These are phyloP conservation scores for Cordia subcordata DNA, from an alignment of 257 asterid species.

Conservation along the genomic window DNA sequence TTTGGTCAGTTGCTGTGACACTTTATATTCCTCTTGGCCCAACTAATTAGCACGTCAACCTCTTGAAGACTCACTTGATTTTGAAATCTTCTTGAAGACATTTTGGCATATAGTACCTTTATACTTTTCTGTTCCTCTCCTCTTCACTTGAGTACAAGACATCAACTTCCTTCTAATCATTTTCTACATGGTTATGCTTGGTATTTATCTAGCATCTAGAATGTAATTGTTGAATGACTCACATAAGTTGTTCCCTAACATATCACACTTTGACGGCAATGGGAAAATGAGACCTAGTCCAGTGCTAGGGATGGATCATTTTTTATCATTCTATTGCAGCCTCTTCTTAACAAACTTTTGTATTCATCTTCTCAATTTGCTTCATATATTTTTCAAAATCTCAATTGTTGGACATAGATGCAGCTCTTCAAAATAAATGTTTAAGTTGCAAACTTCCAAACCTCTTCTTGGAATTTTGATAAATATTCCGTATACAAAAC, in stretches of 20 bases:
- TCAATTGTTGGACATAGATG: neutral
- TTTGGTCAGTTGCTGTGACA: no score
- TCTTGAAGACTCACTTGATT: no score
- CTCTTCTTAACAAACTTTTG: no score
- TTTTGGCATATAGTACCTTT: neutral
- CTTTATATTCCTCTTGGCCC: neutral
- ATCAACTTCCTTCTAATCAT: neutral
- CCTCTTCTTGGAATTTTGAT: no score
- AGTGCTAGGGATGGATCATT: neutral
- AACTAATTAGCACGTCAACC: neutral
- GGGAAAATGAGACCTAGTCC: neutral
- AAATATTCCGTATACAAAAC: no score
- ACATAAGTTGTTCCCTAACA: no score
- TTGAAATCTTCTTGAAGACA: neutral
- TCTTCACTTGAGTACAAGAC: neutral
- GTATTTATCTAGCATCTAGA: conserved; percentile 2
- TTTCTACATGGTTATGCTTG: neutral
- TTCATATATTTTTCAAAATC: no score
- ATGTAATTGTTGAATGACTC: no score
- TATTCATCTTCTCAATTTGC: no score
- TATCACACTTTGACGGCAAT: no score
- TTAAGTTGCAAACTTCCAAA: neutral
- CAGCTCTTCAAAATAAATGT: neutral
- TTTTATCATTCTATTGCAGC: no score
- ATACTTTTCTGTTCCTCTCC: neutral